These are phyloP conservation scores for Diaporthe citrichinensis DNA, from an alignment of 2,329 filamentous ascomycete species.

Conservation along the genomic window DNA sequence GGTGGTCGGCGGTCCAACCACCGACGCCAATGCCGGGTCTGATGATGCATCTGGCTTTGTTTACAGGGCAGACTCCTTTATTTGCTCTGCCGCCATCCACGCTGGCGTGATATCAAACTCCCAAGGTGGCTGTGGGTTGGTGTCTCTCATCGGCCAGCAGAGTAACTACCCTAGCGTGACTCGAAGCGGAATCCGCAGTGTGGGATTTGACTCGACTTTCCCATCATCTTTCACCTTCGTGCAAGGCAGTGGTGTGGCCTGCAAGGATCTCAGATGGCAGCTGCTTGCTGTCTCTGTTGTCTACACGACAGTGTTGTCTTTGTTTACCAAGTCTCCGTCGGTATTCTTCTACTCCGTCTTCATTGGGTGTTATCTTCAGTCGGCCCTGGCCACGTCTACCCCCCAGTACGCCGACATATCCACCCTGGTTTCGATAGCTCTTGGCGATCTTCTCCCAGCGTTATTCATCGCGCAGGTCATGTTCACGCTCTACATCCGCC, in stretches of 20 bases:
- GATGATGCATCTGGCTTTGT: conserved; percentile 24
- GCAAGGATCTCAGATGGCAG: conserved; percentile 66
- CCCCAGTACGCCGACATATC: conserved; percentile 77
- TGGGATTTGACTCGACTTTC: conserved; percentile 78
- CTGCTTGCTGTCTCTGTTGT: conserved; percentile 76
- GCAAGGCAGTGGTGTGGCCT: conserved; percentile 58
- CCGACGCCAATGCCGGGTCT: conserved; percentile 6
- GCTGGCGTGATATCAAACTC: conserved; percentile 36
- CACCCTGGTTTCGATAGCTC: conserved; percentile 63
- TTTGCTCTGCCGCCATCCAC: conserved; percentile 40
- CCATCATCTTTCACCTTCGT: conserved; percentile 79
- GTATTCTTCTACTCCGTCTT: conserved; percentile 75
- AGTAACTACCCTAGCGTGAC: conserved; percentile 56
- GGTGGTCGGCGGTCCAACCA: conserved; percentile 37
- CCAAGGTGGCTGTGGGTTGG: conserved; percentile 37
- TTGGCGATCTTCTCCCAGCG: conserved; percentile 76
- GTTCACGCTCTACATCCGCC: conserved; percentile 73
- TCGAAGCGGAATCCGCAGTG: conserved; percentile 71
- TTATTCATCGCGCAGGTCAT: conserved; percentile 77
- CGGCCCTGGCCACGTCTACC: conserved; percentile 70
- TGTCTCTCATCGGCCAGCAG: conserved; percentile 38
- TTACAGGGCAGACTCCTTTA: conserved; percentile 40
- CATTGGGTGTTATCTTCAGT: conserved; percentile 43
- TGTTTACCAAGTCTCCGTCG: conserved; percentile 76
- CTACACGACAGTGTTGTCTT: conserved; percentile 73